phyloP scores from a whole-genome alignment of 2,329 filamentous ascomycete genomes.

The Penicillium concentricum region DNA sequence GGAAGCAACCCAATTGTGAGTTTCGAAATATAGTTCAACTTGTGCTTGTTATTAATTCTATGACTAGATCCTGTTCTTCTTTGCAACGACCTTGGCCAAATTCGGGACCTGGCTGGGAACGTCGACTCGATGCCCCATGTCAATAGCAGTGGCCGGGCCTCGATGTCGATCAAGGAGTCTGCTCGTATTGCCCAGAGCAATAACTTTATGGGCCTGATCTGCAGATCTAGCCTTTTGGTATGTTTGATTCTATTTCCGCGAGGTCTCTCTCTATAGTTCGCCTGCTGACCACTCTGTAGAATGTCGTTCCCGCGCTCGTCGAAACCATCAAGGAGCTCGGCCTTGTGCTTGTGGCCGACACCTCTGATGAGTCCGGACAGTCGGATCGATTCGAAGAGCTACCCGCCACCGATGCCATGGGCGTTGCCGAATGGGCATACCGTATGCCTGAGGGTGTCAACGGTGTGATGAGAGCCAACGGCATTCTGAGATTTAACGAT shows the following conservation, averaged over 20 bases:
- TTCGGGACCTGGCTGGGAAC: conserved; percentile 41
- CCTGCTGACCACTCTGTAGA: conserved; percentile 53
- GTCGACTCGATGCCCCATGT: conserved; percentile 44
- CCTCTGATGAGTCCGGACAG: conserved; percentile 58
- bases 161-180: conserved; percentile 88
- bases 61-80: conserved; percentile 77
- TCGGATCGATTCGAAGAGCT: conserved; percentile 24
- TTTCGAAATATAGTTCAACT: neutral
- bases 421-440: conserved; percentile 41
- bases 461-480: conserved; percentile 79
- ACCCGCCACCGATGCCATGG: conserved; percentile 27
- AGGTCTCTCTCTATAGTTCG: neutral
- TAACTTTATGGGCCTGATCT: conserved; percentile 97
- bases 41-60: neutral
- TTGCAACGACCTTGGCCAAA: conserved; percentile 80
- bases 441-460: conserved; percentile 78
- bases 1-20: conserved; percentile 96
- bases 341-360: conserved; percentile 86
- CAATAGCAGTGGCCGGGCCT: conserved; percentile 66
- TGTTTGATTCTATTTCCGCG: conserved; percentile 36
- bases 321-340: conserved; percentile 94
- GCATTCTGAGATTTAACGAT: conserved; percentile 89
- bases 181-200: conserved; percentile 91
- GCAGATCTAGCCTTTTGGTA: conserved; percentile 81
- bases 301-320: conserved; percentile 87